Base-by-base conservation (phyloP, 2,329 filamentous ascomycete genomes). In the Dactylellina haptotyla region DNA sequence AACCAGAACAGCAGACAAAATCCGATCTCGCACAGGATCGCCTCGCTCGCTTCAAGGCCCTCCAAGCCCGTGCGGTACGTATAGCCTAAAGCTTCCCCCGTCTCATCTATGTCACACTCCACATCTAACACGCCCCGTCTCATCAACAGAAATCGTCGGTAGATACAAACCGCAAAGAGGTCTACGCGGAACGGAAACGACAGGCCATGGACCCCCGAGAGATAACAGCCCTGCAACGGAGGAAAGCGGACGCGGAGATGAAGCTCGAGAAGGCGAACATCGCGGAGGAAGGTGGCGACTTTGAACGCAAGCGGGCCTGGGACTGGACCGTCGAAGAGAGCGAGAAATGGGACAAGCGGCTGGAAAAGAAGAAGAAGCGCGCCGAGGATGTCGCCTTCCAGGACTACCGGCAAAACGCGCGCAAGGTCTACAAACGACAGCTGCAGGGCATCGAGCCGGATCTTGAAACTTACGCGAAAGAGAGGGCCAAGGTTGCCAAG, bases 241-340 rank as follows among this genome's bases (percentile, higher is more conserved):
- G 93, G 79, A 91, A 92, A 78, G 93, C 92, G 63, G 89, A 95
- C 76, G 94, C 95, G 18, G 89, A 90, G 4, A 92, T 97, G 81
- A 99, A 98, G 79, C 87, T 99, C 0, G 86, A 97, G 45, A 97
- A 97, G 83, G 92, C 93, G 2, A 93, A 97, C 78, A 89, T 93
- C 1, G 91, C 93, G 80, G 92, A 91, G 16, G 84, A 86, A 0
- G 93, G 93, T 32, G 92, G 91, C 63, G 95, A 98, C 81, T 99
- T 98, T 79, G 95, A 99, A 84, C 91, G 95, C 77, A 97, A 98
- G 83, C 89, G 95, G 41, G 95, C 95, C 1, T 99, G 95, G 95
- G 95, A 98, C 83, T 99, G 95, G 91, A 99, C 95, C 0, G 84
- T 94, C 4, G 95, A 99, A 76, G 95, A 99, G 82, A 91, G 88